Percentiles rank a stretch among this genome's conserved stretches.
phyloP scores from a whole-genome alignment of 441 rosid species.

The Populus hybrid region DNA sequence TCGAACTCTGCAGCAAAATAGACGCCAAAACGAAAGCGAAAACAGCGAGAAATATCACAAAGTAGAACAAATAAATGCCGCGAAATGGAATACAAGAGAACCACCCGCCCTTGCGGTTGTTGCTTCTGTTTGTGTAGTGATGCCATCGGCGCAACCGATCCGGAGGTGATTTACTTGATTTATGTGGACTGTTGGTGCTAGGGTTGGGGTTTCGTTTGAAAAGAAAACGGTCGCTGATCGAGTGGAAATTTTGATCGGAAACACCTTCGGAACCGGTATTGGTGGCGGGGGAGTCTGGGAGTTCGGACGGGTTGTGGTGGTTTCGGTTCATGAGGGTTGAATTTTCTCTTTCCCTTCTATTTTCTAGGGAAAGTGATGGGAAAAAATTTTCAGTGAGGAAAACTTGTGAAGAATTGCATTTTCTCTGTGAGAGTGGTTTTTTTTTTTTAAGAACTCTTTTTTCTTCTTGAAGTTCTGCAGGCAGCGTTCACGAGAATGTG shows the following conservation, averaged over 20 bases:
- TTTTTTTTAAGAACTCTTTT: not conserved
- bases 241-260: slow-evolving; percentile 36
- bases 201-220: slow-evolving; percentile 52
- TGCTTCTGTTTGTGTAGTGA: slow-evolving; percentile 24
- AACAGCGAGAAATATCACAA: slow-evolving; percentile 53
- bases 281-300: slow-evolving; percentile 5
- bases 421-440: not conserved
- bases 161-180: slow-evolving; percentile 13
- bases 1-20: slow-evolving; percentile 76
- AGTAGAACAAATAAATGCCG: slow-evolving; percentile 62
- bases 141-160: slow-evolving; percentile 52
- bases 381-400: not conserved
- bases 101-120: slow-evolving; percentile 56
- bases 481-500: not conserved
- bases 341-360: not conserved
- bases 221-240: slow-evolving; percentile 69
- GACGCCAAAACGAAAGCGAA: slow-evolving; percentile 77
- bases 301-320: slow-evolving; percentile 1
- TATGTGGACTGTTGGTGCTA: slow-evolving; percentile 3
- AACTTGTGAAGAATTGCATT: not conserved
- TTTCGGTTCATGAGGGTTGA: slow-evolving; percentile 36
- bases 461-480: too few species aligned
- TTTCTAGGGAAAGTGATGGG: slow-evolving; percentile 19
- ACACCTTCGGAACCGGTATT: slow-evolving; percentile 22
- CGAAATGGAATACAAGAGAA: slow-evolving; percentile 48